phyloP scores from a whole-genome alignment of 2,329 filamentous ascomycete genomes.

The Trichoderma harzianum region DNA sequence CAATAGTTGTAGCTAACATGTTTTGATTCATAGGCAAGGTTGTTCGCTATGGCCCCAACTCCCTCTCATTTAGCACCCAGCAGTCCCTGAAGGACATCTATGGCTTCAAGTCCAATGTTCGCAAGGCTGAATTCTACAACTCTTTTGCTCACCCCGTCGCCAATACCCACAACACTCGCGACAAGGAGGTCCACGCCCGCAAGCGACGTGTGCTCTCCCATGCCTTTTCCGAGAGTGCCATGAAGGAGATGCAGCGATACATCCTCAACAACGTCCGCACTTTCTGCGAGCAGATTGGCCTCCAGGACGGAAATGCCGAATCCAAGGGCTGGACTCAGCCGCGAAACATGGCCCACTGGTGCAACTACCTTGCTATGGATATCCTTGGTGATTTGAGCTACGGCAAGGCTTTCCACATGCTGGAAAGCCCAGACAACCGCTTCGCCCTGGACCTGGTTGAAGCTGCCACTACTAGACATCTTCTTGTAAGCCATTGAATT shows the following conservation, averaged over 20 bases:
- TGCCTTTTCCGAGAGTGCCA: constrained; percentile 64
- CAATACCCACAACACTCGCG: constrained; percentile 70
- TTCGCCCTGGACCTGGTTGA: constrained; percentile 66
- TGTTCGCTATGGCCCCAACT: constrained; percentile 77
- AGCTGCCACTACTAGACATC: constrained; percentile 63
- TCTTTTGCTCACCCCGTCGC: constrained; percentile 67
- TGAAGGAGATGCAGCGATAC: constrained; percentile 66
- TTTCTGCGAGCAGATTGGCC: constrained; percentile 58
- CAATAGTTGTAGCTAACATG: not conserved
- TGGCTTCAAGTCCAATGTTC: constrained; percentile 59
- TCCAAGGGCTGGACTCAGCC: constrained; percentile 55
- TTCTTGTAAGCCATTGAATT: constrained; percentile 52
- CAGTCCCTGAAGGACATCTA: constrained; percentile 65
- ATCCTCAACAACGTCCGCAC: constrained; percentile 64
- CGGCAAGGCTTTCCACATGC: constrained; percentile 61
- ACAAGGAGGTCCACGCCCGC: constrained; percentile 65
- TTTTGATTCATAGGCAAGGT: constrained; percentile 45
- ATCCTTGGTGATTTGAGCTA: constrained; percentile 60
- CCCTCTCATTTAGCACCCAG: constrained; percentile 71
- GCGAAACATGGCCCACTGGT: constrained; percentile 62
- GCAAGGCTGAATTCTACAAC: constrained; percentile 70
- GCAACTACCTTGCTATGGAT: constrained; percentile 60
- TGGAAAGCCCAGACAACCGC: constrained; percentile 57
- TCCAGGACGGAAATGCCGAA: constrained; percentile 38
- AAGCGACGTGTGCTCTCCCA: constrained; percentile 70